Evolutionary conservation across 345 rosid species (phyloP).

Genomic region (Zanthoxylum bungeanum): DNA sequence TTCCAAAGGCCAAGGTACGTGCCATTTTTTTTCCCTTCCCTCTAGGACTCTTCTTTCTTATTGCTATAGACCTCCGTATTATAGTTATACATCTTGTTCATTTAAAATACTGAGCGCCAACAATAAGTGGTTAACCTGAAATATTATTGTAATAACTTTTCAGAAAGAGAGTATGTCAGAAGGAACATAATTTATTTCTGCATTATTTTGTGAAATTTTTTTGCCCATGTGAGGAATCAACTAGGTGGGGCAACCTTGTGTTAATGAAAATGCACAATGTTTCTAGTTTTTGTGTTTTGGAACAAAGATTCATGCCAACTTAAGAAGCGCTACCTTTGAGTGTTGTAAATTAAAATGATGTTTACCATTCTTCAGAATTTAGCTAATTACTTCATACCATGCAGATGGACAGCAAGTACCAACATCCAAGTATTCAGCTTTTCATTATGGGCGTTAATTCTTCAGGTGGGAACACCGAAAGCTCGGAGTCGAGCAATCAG

Average conservation of each 20-base stretch:
- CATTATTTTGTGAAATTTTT: not conserved
- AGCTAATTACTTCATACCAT: not conserved
- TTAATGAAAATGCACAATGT: not conserved
- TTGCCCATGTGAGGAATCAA: not conserved
- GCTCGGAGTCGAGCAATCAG: too few relatives aligned
- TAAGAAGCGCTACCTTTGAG: not conserved
- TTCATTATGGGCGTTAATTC: constrained; percentile 64
- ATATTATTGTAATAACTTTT: not conserved
- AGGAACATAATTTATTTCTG: not conserved
- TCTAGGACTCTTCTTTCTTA: not conserved
- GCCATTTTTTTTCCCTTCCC: not conserved
- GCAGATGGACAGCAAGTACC: constrained; percentile 85
- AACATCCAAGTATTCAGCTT: constrained; percentile 86
- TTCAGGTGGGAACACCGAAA: constrained; percentile 26
- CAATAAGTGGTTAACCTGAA: not conserved
- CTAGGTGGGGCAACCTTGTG: not conserved
- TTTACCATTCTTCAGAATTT: not conserved
- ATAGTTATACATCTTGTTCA: not conserved
- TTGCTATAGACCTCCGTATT: not conserved
- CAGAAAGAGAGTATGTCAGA: not conserved
- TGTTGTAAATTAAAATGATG: not conserved
- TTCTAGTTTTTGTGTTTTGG: not conserved
- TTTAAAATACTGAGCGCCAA: not conserved
- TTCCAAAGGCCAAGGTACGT: constrained; percentile 67
- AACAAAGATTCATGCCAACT: not conserved